Percentiles rank a stretch among this genome's conserved stretches.
phyloP scores from a whole-genome alignment of 768 basidiomycete genomes.

The Suillus luteus region DNA sequence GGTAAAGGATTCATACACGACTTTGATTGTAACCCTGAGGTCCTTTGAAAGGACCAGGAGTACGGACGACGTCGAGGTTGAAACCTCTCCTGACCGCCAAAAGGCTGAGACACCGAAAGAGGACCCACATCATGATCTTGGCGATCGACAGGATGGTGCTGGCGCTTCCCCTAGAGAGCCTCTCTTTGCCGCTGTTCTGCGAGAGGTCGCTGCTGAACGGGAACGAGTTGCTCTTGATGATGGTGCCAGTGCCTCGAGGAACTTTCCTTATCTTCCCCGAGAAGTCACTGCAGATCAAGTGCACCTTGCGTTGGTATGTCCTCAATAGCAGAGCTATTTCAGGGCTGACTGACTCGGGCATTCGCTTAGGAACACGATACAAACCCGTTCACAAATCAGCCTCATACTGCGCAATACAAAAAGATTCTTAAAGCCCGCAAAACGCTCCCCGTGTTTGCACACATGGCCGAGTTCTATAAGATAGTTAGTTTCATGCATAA shows the following conservation, averaged over 20 bases:
- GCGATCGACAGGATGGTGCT: constrained; percentile 34
- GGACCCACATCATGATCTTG: constrained; percentile 52
- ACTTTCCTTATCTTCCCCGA: constrained; percentile 73
- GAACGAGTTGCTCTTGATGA: constrained; percentile 25
- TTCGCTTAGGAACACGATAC: constrained; percentile 63
- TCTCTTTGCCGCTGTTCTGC: constrained; percentile 70
- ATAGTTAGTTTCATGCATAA: constrained; percentile 58
- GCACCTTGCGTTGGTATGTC: constrained; percentile 66
- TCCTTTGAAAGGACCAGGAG: neutral
- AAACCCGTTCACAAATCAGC: constrained; percentile 87
- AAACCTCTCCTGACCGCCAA: neutral
- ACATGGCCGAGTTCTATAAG: constrained; percentile 91
- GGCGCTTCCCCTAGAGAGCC: constrained; percentile 51
- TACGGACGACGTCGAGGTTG: neutral
- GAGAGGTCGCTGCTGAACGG: constrained; percentile 66
- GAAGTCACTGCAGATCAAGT: constrained; percentile 68
- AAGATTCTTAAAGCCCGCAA: constrained; percentile 85
- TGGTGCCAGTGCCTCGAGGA: constrained; percentile 33
- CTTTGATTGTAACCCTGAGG: neutral
- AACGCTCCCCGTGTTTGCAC: constrained; percentile 87
- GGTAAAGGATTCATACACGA: neutral
- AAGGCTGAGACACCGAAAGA: constrained; percentile 24
- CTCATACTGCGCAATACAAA: constrained; percentile 76
- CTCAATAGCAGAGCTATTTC: neutral
- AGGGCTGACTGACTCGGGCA: neutral